Evolutionary conservation across 2,329 filamentous ascomycete genomes (phyloP), one percentile per base, ranked within the genome.

Genomic region (Colletotrichum sp.): DNA sequence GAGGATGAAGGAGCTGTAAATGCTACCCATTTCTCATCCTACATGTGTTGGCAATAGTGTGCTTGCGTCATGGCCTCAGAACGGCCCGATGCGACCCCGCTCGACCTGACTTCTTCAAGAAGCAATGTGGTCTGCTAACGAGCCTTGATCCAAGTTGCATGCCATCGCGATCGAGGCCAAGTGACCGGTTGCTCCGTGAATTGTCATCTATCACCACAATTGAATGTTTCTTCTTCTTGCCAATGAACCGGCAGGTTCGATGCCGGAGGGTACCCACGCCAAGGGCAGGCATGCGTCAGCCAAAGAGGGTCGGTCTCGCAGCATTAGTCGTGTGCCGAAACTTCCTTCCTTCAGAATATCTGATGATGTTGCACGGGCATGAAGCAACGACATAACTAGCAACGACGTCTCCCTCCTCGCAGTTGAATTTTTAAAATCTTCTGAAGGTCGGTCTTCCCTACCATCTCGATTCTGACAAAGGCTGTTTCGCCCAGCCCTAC

Each of bases 241-340:
- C 64, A 65, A 68, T 60, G 34, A n/a, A 65, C 64, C 74, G 64
- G 74, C 74, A 74, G 43, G 24, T 36, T 52, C 34, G 64, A 73
- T 76, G 70, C 74, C 74, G 70, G 52, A 64, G 43, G 36, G 74
- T 75, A 68, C 43, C 74, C 74, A 74, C 71, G 74, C 74, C 74
- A 74, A 76, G 70, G 70, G 74, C 70, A 69, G 43, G 70, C 70
- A 76, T 48, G 70, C 74, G 74, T 76, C 74, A 76, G 74, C 70
- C 74, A 69, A 74, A 76, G 65, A 76, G 74, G 74, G 74, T 69
- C 74, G 34, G 32, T 60, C 32, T 67, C 48, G 65, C 64, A 39
- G 57, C 74, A 76, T 76, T 76, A 74, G 36, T 69, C 70, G 74
- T 73, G 71, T 55, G 24, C 59, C 68, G 63, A 66, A 59, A 75